Evolutionary conservation across 2,329 filamentous ascomycete species (phyloP).

Genomic region (Fusarium caatingaense): DNA sequence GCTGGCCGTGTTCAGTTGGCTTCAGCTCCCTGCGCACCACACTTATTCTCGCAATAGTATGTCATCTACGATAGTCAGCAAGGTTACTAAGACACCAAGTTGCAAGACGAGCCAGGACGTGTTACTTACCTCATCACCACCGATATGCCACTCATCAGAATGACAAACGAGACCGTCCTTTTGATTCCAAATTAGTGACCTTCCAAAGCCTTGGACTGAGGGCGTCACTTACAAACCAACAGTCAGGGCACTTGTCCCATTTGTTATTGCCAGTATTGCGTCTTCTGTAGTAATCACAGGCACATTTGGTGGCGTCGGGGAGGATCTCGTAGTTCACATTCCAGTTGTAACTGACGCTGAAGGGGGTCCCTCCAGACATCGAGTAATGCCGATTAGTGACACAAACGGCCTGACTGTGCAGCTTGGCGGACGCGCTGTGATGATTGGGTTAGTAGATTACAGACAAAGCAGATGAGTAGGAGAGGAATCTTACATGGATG

Average conservation of each 20-base stretch:
- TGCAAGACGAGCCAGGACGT: neutral
- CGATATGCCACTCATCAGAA: slow-evolving; percentile 33
- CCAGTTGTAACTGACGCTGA: slow-evolving; percentile 30
- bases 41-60: neutral
- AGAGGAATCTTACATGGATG: neutral
- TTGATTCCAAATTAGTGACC: neutral
- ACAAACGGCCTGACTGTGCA: slow-evolving; percentile 31
- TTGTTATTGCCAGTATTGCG: slow-evolving; percentile 24
- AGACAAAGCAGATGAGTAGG: no score
- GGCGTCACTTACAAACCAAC: slow-evolving; percentile 10
- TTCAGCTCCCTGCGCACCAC: neutral
- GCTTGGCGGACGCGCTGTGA: slow-evolving; percentile 1
- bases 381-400: slow-evolving; percentile 7
- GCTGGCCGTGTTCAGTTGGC: neutral
- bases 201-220: accelerated
- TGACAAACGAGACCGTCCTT: slow-evolving; percentile 29
- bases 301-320: slow-evolving; percentile 19
- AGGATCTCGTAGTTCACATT: slow-evolving; percentile 26
- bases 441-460: neutral
- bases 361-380: neutral
- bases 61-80: neutral
- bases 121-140: slow-evolving; percentile 33
- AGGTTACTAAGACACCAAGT: no score
- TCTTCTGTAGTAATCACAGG: slow-evolving; percentile 16
- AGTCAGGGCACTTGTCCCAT: slow-evolving; percentile 37